Base-by-base conservation (phyloP, 495 filamentous ascomycete genomes). In the Aspergillus baeticus region DNA sequence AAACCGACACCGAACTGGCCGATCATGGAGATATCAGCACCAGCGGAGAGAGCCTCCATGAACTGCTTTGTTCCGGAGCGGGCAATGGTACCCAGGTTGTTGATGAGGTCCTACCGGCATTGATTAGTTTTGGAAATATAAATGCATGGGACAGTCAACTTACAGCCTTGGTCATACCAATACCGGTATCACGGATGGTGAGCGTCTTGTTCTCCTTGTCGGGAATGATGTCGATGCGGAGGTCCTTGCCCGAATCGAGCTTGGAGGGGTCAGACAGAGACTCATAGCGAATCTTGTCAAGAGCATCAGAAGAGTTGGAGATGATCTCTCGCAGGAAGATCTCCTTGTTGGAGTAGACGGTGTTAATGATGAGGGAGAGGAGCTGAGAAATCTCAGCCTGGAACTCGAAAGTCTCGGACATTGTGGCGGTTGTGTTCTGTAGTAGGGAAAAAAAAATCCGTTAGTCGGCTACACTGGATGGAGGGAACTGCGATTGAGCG, bases 341-440 rank as follows among this genome's bases (percentile, higher is more conserved):
- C 81, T 97, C 94, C 86, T 98, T 98, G 85, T 98, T 98, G 61
- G 92, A 96, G 86, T 98, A 98, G 81, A 98, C 94, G 57, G 94
- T 98, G 88, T 98, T 98, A 82, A 98, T 98, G 79, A 98, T 98
- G 69, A 98, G 87, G 59, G 88, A 91, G 70, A 98, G 89, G 51
- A 98, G 90, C 91, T 98, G 94, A 87, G 91, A 96, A 76, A 98
- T 98, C 88, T 97, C 93, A 88, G 92, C 93, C 86, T 98, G 94
- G 82, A 98, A 98, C 87, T 97, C 92, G 81, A 97, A 97, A 57
- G 90, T 95, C 81, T 96, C 89, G 60, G 92, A 75, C 91, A 95
- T 94, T 71, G 72, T 90, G 79, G 31, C 23, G 41, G 21, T 43
- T 48, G 17, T 33, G 54, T 60, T 61, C 62, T 67, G 53, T 39